Base-by-base conservation (phyloP, 345 rosid genomes). In the Moringa oleifera region DNA sequence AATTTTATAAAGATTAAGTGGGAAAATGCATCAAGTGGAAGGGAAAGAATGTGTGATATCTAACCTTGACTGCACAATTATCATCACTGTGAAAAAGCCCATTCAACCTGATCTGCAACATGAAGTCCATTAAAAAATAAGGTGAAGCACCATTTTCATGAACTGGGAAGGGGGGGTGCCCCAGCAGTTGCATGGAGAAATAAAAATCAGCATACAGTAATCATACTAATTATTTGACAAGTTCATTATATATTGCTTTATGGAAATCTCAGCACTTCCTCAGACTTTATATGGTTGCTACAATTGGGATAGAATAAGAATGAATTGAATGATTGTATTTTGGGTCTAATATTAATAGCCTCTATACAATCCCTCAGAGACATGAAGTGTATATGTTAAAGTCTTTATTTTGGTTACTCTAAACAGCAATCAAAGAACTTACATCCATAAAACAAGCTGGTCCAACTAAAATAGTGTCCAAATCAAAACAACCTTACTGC, bases 41-140 rank as follows among this genome's bases (percentile, higher is more conserved):
- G 18, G 49, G 45, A 57, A 54, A 54, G 20, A 28, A 31, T 23
- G 23, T 1, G 37, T 51, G 31, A 20, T 41, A 58, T 57, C 60
- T 46, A 46, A 93, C 97, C 98, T 88, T 88, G 36, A 94, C 63
- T 36, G 95, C 99, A 68, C 83, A 79, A 67, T 74, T 80, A 67
- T 88, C 98, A 51, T 90, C 97, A 66, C 85, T 68, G 59, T 90
- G 98, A 75, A 93, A 61, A 65, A 93, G 85, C 53, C 98, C 98
- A 71, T 85, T 93, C 81, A 93, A 68, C 71, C 73, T 88, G 65
- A 93, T 82, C 98, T 93, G 90, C 79, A 80, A 55, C 75, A 66
- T 19, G 65, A 24, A 24, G 12, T 37, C 56, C 18, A 52, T 20
- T 15, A 1, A 7, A 57, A 53, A 20, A 33, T 56, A 55, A 13